These are phyloP conservation scores for Pseudozyma hubeiensis DNA, from an alignment of 1,284 basidiomycete genomes.

Conservation along the genomic window DNA sequence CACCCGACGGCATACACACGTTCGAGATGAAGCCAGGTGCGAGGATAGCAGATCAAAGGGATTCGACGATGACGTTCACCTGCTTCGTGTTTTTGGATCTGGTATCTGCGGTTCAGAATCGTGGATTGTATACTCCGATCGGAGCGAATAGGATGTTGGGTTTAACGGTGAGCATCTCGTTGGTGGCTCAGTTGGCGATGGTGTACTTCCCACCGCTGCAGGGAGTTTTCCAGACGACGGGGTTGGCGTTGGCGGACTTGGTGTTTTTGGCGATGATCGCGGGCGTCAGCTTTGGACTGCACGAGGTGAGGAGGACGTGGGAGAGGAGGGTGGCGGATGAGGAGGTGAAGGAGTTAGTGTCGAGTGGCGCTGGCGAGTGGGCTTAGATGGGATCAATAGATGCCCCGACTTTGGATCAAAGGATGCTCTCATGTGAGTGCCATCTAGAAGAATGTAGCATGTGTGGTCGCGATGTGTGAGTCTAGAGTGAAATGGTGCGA, in stretches of 20 bases:
- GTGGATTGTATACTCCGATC: conserved; percentile 72
- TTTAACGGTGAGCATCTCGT: conserved; percentile 84
- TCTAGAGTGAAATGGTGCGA: no score
- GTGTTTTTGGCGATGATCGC: conserved; percentile 79
- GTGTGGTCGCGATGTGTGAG: no score
- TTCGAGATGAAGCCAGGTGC: neutral
- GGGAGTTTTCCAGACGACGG: conserved; percentile 90
- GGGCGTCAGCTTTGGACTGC: conserved; percentile 77
- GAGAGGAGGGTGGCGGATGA: conserved; percentile 71
- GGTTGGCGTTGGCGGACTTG: conserved; percentile 79
- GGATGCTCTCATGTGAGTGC: no score
- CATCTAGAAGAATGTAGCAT: no score
- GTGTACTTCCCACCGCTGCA: conserved; percentile 93
- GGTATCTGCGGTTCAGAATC: conserved; percentile 91
- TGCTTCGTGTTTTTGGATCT: conserved; percentile 97
- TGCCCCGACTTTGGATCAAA: no score
- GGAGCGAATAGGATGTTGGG: conserved; percentile 84
- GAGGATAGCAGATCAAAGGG: conserved; percentile 39
- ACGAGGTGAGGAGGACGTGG: conserved; percentile 83
- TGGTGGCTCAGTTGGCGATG: conserved; percentile 83
- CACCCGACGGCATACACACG: neutral
- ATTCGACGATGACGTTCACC: conserved; percentile 78
- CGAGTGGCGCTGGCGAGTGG: conserved; percentile 15
- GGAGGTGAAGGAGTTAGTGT: conserved; percentile 15
- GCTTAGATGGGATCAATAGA: conserved; percentile 7